Percentiles rank a stretch among this genome's conserved stretches.
phyloP scores from a whole-genome alignment of 1,284 basidiomycete species.

The Cystobasidiaceae sp. region DNA sequence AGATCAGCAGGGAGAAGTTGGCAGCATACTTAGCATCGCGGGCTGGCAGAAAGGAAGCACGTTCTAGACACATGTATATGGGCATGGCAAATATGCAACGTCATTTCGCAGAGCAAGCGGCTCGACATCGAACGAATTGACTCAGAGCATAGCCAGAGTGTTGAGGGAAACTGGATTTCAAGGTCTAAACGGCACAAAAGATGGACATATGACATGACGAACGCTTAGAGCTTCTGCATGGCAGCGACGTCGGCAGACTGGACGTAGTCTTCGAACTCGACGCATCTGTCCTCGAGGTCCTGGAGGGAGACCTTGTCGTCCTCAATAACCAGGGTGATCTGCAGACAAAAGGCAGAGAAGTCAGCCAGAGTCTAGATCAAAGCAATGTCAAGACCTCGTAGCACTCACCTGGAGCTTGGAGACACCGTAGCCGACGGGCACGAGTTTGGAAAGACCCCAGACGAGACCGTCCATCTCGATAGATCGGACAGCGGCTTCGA shows the following conservation, averaged over 20 bases:
- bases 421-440: slow-evolving; percentile 84
- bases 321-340: slow-evolving; percentile 90
- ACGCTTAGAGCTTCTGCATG: slow-evolving; percentile 34
- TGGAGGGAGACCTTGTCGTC: slow-evolving; percentile 92
- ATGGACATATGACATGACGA: too few species aligned
- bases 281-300: slow-evolving; percentile 82
- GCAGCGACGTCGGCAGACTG: slow-evolving; percentile 76
- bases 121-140: too few species aligned
- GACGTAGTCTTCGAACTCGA: slow-evolving; percentile 79
- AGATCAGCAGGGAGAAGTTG: too few species aligned
- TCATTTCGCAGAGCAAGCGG: too few species aligned
- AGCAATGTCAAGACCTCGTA: slow-evolving; percentile 48
- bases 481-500: slow-evolving; percentile 78
- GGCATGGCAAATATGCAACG: too few species aligned
- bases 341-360: neutral
- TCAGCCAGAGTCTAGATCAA: neutral
- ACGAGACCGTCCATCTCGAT: slow-evolving; percentile 88
- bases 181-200: too few species aligned
- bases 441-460: slow-evolving; percentile 61
- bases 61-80: too few species aligned
- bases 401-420: slow-evolving; percentile 60
- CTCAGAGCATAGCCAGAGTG: too few species aligned
- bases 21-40: too few species aligned
- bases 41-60: too few species aligned
- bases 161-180: too few species aligned